These are phyloP conservation scores for Diospyros lotus DNA, from an alignment of 148 eudicot species.

Conservation along the genomic window DNA sequence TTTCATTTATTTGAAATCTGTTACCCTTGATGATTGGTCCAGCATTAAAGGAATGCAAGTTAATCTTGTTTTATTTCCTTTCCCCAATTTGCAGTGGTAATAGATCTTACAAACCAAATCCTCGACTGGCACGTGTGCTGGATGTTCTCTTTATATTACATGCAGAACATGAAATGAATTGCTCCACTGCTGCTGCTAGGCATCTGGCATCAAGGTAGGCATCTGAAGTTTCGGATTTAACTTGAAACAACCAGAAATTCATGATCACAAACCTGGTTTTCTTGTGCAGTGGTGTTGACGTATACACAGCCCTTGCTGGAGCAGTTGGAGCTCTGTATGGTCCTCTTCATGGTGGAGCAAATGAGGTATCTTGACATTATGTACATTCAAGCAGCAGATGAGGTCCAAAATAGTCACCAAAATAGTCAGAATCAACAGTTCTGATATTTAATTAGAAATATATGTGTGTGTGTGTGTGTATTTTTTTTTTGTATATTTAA, in stretches of 20 bases:
- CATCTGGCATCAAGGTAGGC: conserved; percentile 95
- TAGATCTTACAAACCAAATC: conserved; percentile 89
- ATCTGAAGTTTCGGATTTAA: background rate
- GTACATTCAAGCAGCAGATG: background rate
- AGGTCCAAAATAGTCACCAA: background rate
- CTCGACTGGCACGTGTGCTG: conserved; percentile 85
- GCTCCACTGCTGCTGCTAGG: conserved; percentile 97
- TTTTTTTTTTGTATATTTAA: background rate
- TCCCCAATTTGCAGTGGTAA: conserved; percentile 56
- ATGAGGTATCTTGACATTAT: conserved; percentile 59
- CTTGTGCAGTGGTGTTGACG: conserved; percentile 90
- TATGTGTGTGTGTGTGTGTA: too few species aligned
- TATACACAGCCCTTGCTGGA: conserved; percentile 97
- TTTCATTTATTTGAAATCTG: background rate
- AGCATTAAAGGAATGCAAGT: background rate
- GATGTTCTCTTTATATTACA: conserved; percentile 91
- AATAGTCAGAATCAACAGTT: background rate
- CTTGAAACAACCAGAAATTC: background rate
- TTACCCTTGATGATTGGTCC: background rate
- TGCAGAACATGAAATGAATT: conserved; percentile 99
- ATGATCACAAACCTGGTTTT: conserved; percentile 6
- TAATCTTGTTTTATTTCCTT: background rate
- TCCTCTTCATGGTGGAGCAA: conserved; percentile 99
- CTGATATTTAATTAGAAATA: background rate
- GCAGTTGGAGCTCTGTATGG: conserved; percentile 99